phyloP scores from a whole-genome alignment of 768 basidiomycete genomes.

The Trametes sanguinea region DNA sequence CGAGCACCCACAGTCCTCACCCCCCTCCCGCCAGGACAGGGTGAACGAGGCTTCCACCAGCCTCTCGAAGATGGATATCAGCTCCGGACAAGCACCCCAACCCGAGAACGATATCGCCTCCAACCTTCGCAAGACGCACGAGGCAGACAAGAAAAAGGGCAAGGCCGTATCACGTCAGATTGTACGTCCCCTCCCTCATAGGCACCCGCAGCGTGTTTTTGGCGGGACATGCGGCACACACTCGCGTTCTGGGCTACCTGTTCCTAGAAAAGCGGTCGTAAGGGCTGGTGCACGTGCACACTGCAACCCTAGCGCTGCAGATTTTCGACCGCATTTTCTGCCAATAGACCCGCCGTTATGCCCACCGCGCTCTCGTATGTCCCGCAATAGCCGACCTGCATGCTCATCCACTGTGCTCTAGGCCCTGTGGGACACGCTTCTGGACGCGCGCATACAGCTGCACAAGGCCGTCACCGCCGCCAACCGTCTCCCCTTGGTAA shows the following conservation, averaged over 20 bases:
- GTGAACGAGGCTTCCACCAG: slow-evolving; percentile 10
- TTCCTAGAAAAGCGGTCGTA: no score
- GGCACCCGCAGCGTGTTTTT: no score
- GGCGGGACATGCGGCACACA: no score
- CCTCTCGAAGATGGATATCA: slow-evolving; percentile 10
- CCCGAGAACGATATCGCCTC: slow-evolving; percentile 49
- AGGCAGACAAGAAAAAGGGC: slow-evolving; percentile 79
- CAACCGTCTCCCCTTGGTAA: slow-evolving; percentile 66
- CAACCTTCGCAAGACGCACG: slow-evolving; percentile 57
- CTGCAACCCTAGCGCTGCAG: no score
- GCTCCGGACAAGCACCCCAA: slow-evolving; percentile 3
- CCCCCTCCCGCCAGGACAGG: slow-evolving; percentile 3
- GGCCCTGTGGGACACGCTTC: slow-evolving; percentile 82
- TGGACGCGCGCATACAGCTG: slow-evolving; percentile 89
- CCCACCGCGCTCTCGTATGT: background rate
- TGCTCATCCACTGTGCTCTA: slow-evolving; percentile 34
- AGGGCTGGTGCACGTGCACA: no score
- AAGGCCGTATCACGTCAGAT: slow-evolving; percentile 82
- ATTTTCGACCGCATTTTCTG: no score
- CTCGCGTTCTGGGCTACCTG: no score
- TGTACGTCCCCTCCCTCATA: slow-evolving; percentile 39
- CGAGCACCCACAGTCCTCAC: slow-evolving; percentile 24
- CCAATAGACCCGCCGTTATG: no score
- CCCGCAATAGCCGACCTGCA: background rate
- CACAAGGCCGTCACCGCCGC: slow-evolving; percentile 76